Evolutionary conservation across 257 asterid genomes (phyloP), one percentile per base, ranked within the genome.

Genomic region (Fraxinus quadrangulata): DNA sequence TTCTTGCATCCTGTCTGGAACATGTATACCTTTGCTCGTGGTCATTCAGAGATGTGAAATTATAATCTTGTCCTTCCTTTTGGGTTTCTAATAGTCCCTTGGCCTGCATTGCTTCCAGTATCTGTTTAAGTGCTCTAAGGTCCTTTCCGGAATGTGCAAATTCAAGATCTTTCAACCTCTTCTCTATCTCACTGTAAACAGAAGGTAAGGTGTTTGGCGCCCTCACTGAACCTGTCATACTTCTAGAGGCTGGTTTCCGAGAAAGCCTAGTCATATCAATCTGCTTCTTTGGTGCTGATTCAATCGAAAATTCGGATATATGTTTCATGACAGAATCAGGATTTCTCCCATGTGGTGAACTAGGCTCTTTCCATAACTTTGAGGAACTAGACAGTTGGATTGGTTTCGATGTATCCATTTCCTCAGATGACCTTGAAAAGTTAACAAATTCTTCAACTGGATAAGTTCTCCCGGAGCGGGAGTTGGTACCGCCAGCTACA

Each of bases 211-310:
- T 70, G 70, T 73, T 80, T 6, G 88, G 67, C 28, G 82, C 77
- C 87, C 82, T 92, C 19, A 75, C 70, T 84, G 85, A 88, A 80
- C 81, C 78, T 80, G 87, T 84, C 75, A 31, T 72, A 77, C 73
- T 82, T 82, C 80, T 78, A 7, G 86, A 79, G 73, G 85, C 75
- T 36, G 85, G 81, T 73, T 88, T 91, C 76, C 76, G 90, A 67
- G 85, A 45, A 24, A 74, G 77, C 76, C 83, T 85, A 63, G 83
- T 79, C 78, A 86, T 85, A 31, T 92, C 97, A 17, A 69, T 78
- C 51, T 88, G 97, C 84, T 83, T 89, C 99, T 97, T 92, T 0
- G 97, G 99, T 3, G 97, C 97, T n/a, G 97, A 96, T 82, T 94
- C 97, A 28, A 90, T 86, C 1, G 97, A 97, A 85, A 92, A 86